These are phyloP conservation scores for Diutina rugosa DNA, from an alignment of 1,139 yeast species.

Conservation along the genomic window DNA sequence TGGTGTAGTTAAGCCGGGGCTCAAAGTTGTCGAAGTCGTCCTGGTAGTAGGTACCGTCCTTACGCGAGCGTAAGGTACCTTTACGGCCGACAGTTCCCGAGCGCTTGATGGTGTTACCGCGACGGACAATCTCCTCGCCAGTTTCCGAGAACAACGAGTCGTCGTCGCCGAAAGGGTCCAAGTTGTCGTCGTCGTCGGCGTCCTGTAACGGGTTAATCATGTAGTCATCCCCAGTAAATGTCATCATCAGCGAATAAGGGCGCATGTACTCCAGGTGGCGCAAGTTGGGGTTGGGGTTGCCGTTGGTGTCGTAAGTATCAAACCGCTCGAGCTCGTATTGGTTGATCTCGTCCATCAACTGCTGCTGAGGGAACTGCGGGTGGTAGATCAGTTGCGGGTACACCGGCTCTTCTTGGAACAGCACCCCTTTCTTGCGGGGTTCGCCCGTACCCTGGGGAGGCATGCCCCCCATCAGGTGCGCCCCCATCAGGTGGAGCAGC, in stretches of 20 bases:
- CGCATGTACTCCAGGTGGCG: slow-evolving; percentile 8
- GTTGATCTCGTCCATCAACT: slow-evolving; percentile 9
- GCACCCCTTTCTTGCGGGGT: neutral
- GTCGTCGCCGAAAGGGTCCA: slow-evolving; percentile 35
- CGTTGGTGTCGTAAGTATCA: slow-evolving; percentile 12
- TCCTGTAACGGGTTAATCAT: slow-evolving; percentile 29
- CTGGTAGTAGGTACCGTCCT: slow-evolving; percentile 9
- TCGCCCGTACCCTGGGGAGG: neutral
- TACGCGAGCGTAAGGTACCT: slow-evolving; percentile 8
- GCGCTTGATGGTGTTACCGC: slow-evolving; percentile 21
- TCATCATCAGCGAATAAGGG: slow-evolving; percentile 13
- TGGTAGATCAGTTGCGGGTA: slow-evolving; percentile 2
- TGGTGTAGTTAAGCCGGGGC: slow-evolving; percentile 31
- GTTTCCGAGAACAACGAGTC: slow-evolving; percentile 31
- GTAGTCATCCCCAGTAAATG: slow-evolving; percentile 28
- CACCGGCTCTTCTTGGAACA: slow-evolving; percentile 1
- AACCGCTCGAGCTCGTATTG: slow-evolving; percentile 13
- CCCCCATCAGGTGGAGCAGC: neutral
- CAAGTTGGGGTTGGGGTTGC: slow-evolving; percentile 7
- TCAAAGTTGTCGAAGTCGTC: slow-evolving; percentile 28
- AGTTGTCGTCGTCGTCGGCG: slow-evolving; percentile 23
- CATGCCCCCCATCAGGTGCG: neutral
- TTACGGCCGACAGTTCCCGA: slow-evolving; percentile 10
- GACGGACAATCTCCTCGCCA: slow-evolving; percentile 23
- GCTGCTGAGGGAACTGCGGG: neutral